Conservation (phyloP, 1,284 basidiomycete genomes). For the Microstroma glucosiphilum region DNA sequence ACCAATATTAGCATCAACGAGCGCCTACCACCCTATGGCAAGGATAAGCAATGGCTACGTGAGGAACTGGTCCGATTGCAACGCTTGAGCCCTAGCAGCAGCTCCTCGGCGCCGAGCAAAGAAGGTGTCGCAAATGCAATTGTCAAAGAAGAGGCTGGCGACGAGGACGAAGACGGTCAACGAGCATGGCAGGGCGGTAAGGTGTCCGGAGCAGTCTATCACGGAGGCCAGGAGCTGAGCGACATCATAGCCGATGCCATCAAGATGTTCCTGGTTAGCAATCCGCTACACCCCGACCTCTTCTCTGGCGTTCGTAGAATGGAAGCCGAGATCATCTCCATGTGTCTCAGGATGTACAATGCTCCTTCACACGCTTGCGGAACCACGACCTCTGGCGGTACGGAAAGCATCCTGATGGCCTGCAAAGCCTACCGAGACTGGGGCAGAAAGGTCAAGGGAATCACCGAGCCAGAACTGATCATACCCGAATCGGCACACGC, state of each 20-base stretch:
- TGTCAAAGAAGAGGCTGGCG: constrained; percentile 8
- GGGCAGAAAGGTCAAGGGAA: constrained; percentile 75
- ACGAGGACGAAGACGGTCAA: constrained; percentile 34
- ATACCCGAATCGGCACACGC: constrained; percentile 81
- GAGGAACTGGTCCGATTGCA: constrained; percentile 36
- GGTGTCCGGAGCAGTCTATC: constrained; percentile 50
- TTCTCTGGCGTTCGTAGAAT: constrained; percentile 93
- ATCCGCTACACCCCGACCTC: constrained; percentile 89
- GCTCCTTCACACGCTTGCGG: constrained; percentile 70
- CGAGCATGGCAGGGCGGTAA: constrained; percentile 43
- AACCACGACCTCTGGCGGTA: constrained; percentile 88
- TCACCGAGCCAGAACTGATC: constrained; percentile 88
- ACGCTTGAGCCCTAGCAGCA: constrained; percentile 24
- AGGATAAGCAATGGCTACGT: constrained; percentile 34
- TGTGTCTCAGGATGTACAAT: constrained; percentile 75
- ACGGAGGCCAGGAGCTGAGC: constrained; percentile 45
- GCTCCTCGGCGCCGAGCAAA: neutral
- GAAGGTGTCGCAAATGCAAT: constrained; percentile 6
- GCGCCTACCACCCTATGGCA: constrained; percentile 36
- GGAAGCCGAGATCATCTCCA: constrained; percentile 94
- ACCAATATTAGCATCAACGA: constrained; percentile 24
- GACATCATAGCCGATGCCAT: constrained; percentile 39
- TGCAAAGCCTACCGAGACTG: constrained; percentile 91
- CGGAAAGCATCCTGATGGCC: constrained; percentile 90
- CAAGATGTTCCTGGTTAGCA: constrained; percentile 55